Percentiles rank a stretch among this genome's conserved stretches.
These are phyloP conservation scores for Colletotrichum sp. DNA, from an alignment of 2,329 filamentous ascomycete species.

Conservation along the genomic window DNA sequence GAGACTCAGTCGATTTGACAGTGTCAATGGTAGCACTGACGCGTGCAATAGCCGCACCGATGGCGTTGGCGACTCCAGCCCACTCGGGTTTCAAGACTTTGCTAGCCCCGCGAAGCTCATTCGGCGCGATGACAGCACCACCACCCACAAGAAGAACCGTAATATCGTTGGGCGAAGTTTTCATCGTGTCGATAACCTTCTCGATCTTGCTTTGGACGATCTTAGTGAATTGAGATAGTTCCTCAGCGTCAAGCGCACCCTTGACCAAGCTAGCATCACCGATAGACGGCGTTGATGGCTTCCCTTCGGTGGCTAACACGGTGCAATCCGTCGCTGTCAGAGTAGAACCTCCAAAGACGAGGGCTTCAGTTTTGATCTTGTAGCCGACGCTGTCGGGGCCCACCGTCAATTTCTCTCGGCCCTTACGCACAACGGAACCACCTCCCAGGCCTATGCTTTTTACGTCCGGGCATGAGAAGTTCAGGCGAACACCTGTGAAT, in stretches of 20 bases:
- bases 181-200: conserved; percentile 64
- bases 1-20: conserved; percentile 51
- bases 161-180: conserved; percentile 63
- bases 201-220: conserved; percentile 58
- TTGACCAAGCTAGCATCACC: conserved; percentile 45
- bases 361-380: conserved; percentile 56
- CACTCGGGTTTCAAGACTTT: conserved; percentile 60
- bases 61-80: conserved; percentile 67
- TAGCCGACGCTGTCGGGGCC: conserved; percentile 70
- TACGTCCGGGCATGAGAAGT: conserved; percentile 62
- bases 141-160: conserved; percentile 68
- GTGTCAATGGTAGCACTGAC: conserved; percentile 61
- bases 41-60: conserved; percentile 66
- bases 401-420: conserved; percentile 44
- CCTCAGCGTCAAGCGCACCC: conserved; percentile 31
- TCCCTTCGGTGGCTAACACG: conserved; percentile 32
- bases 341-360: conserved; percentile 61
- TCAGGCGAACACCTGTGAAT: conserved; percentile 67
- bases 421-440: conserved; percentile 56
- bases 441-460: conserved; percentile 66
- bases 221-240: conserved; percentile 41
- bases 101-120: conserved; percentile 58
- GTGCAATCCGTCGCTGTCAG: conserved; percentile 65
- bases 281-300: conserved; percentile 32
- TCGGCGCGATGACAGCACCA: conserved; percentile 63